Conservation (phyloP, 2,329 filamentous ascomycete species). For the Rutstroemia sp. region DNA sequence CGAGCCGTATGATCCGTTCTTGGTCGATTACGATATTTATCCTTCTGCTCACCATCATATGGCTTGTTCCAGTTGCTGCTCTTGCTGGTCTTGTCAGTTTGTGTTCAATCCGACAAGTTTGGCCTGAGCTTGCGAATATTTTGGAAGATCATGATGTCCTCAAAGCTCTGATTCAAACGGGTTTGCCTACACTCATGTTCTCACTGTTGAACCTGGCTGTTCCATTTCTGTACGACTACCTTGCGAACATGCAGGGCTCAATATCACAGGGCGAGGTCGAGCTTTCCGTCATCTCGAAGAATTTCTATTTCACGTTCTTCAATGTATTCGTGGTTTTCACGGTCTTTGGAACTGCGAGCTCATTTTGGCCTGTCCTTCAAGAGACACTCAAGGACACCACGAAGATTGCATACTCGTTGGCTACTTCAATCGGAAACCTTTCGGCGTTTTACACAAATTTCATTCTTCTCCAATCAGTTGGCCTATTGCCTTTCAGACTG, state of each 20-base stretch:
- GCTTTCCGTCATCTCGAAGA: slow-evolving; percentile 91
- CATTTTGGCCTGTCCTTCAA: slow-evolving; percentile 64
- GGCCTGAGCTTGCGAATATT: slow-evolving; percentile 60
- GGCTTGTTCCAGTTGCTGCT: slow-evolving; percentile 74
- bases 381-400: slow-evolving; percentile 73
- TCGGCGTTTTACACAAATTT: slow-evolving; percentile 88
- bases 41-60: slow-evolving; percentile 74
- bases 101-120: slow-evolving; percentile 67
- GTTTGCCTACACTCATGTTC: slow-evolving; percentile 75
- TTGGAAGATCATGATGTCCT: slow-evolving; percentile 63
- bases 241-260: slow-evolving; percentile 88
- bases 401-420: slow-evolving; percentile 67
- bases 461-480: slow-evolving; percentile 88
- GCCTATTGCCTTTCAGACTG: slow-evolving; percentile 85
- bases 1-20: slow-evolving; percentile 64
- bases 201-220: slow-evolving; percentile 85
- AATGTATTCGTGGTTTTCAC: slow-evolving; percentile 97
- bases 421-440: slow-evolving; percentile 64
- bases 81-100: slow-evolving; percentile 75
- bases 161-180: slow-evolving; percentile 75
- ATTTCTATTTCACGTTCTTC: slow-evolving; percentile 99
- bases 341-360: slow-evolving; percentile 70
- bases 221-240: slow-evolving; percentile 89
- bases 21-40: slow-evolving; percentile 84
- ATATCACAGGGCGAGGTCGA: slow-evolving; percentile 92